These are phyloP conservation scores for Botryotinia convoluta DNA, from an alignment of 2,329 filamentous ascomycete species.

Conservation along the genomic window DNA sequence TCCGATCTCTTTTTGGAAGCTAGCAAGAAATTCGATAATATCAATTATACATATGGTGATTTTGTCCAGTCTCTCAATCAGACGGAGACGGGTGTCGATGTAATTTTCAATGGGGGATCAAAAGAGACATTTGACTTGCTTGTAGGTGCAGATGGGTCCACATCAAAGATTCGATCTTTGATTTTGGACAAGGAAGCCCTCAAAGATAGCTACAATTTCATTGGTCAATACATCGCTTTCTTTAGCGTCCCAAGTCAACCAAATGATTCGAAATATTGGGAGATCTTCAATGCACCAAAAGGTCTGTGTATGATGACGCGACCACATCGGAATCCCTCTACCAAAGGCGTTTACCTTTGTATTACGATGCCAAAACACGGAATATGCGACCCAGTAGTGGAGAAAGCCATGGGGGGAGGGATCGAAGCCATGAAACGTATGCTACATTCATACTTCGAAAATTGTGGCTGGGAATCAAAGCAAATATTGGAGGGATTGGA, in stretches of 20 bases:
- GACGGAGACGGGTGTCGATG: slow-evolving; percentile 40
- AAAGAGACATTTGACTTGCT: slow-evolving; percentile 47
- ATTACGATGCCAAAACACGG: slow-evolving; percentile 37
- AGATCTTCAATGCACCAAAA: slow-evolving; percentile 40
- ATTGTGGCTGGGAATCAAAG: slow-evolving; percentile 45
- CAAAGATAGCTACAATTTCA: slow-evolving; percentile 35
- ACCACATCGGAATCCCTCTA: slow-evolving; percentile 38
- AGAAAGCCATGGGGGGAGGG: slow-evolving; percentile 42
- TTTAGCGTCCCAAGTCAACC: slow-evolving; percentile 44
- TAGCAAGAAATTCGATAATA: slow-evolving; percentile 30
- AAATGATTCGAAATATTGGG: slow-evolving; percentile 40
- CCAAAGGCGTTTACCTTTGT: slow-evolving; percentile 40
- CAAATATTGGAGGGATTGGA: slow-evolving; percentile 42
- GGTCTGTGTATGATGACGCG: slow-evolving; percentile 43
- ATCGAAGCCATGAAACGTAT: slow-evolving; percentile 38
- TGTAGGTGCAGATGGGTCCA: slow-evolving; percentile 48
- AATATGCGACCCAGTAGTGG: slow-evolving; percentile 40
- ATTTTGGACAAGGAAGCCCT: slow-evolving; percentile 44
- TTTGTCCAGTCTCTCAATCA: slow-evolving; percentile 40
- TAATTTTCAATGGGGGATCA: slow-evolving; percentile 42
- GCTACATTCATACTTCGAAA: slow-evolving; percentile 34
- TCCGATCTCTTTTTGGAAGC: slow-evolving; percentile 42
- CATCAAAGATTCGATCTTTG: slow-evolving; percentile 47
- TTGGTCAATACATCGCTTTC: slow-evolving; percentile 42
- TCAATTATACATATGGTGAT: slow-evolving; percentile 42